Percentiles rank a stretch among this genome's conserved stretches.
These are phyloP conservation scores for Cucumis variabilis DNA, from an alignment of 331 rosid genomes.

Conservation along the genomic window DNA sequence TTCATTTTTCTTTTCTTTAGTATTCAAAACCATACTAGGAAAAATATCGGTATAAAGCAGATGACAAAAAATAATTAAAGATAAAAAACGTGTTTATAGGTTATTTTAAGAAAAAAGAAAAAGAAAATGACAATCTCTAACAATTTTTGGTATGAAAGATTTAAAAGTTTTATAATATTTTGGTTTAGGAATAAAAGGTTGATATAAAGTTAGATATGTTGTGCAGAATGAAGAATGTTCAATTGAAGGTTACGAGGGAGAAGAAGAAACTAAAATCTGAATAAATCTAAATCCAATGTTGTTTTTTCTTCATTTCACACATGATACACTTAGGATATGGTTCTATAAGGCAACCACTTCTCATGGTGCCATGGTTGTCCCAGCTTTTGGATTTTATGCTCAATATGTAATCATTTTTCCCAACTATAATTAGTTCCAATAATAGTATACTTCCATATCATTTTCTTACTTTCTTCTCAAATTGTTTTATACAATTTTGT, in stretches of 20 bases:
- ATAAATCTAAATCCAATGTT: background rate
- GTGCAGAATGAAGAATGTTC: background rate
- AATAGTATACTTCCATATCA: no score
- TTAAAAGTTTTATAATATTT: no score
- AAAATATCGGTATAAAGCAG: no score
- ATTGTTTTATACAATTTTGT: no score
- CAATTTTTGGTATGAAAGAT: no score
- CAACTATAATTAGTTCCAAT: background rate
- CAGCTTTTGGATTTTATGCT: background rate
- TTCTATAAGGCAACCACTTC: background rate
- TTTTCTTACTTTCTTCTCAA: no score
- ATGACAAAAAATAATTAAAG: no score
- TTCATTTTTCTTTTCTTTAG: no score
- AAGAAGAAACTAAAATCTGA: background rate
- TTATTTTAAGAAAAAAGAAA: no score
- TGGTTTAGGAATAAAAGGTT: background rate
- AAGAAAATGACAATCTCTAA: no score
- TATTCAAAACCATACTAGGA: no score
- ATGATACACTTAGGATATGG: background rate
- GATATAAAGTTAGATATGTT: background rate
- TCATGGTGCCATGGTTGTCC: background rate
- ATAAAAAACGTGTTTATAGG: no score
- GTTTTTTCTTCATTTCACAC: background rate
- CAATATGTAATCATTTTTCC: background rate
- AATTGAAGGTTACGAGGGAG: background rate